Percentiles rank a stretch among this genome's conserved stretches.
phyloP scores from a whole-genome alignment of 352 stramenopile genomes.

The Phytopythium cucurbitacearum region DNA sequence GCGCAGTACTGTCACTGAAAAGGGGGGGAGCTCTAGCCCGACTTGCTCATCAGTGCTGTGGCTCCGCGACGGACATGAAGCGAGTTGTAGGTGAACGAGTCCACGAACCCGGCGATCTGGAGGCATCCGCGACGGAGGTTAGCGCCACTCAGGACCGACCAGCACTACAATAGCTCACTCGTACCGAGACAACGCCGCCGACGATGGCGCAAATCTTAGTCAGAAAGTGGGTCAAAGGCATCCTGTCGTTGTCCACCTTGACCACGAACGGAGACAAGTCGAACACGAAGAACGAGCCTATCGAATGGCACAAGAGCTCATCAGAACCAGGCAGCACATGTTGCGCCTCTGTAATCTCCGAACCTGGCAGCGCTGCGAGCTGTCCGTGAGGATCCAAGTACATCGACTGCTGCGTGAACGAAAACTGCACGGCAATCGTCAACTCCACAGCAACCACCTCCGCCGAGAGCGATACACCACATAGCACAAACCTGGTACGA shows the following conservation, averaged over 20 bases:
- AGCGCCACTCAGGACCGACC: background rate
- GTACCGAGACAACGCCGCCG: conserved; percentile 77
- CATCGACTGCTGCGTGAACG: conserved; percentile 75
- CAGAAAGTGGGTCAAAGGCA: conserved; percentile 83
- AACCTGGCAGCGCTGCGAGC: conserved; percentile 67
- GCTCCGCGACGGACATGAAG: conserved; percentile 45
- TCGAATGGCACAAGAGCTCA: background rate
- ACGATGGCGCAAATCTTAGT: conserved; percentile 83
- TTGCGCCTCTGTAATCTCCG: background rate
- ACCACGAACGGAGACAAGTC: conserved; percentile 86
- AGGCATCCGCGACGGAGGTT: background rate
- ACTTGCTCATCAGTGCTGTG: conserved; percentile 22
- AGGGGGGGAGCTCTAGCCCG: conserved; percentile 13
- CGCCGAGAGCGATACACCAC: too few species aligned
- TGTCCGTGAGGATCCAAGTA: conserved; percentile 67
- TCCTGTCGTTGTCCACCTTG: conserved; percentile 75
- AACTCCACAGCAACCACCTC: background rate
- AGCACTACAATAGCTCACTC: conserved; percentile 8
- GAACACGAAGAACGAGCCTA: conserved; percentile 83
- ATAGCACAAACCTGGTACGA: conserved; percentile 55
- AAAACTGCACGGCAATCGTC: conserved; percentile 38
- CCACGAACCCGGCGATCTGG: conserved; percentile 84
- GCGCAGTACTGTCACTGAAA: background rate
- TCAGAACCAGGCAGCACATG: background rate
- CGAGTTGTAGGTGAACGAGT: conserved; percentile 87